Evolutionary conservation across 768 basidiomycete genomes (phyloP).

Genomic region (Boletus coccyginus): DNA sequence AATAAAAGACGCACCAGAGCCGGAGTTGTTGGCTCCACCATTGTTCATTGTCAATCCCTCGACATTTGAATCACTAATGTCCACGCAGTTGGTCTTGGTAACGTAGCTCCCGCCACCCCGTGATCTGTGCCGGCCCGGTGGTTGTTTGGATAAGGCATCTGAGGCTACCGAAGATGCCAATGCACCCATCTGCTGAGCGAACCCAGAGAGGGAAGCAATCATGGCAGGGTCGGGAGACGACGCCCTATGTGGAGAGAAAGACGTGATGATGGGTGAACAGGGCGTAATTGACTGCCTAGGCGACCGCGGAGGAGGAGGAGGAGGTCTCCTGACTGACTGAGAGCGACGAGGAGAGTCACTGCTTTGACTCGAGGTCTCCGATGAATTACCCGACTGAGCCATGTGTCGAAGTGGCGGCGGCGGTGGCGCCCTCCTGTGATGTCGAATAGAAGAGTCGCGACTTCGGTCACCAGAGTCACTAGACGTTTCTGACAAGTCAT

Average conservation of each 20-base stretch:
- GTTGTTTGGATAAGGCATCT: neutral
- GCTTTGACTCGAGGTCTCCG: neutral
- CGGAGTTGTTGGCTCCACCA: neutral
- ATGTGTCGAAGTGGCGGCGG: neutral
- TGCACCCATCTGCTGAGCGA: neutral
- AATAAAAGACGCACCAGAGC: conserved; percentile 10
- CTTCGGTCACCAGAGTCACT: neutral
- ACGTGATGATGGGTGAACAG: neutral
- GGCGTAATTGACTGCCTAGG: neutral
- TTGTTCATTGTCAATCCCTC: conserved; percentile 11
- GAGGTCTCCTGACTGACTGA: conserved; percentile 1
- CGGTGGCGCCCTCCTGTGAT: conserved; percentile 1
- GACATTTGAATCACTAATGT: neutral
- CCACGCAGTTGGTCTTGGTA: conserved; percentile 2
- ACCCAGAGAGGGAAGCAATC: neutral
- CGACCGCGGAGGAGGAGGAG: conserved; percentile 4
- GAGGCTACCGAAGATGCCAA: neutral
- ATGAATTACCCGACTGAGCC: neutral
- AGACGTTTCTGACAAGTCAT: neutral
- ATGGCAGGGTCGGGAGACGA: neutral
- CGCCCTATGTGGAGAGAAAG: neutral
- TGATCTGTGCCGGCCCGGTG: neutral
- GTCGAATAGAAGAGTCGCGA: neutral
- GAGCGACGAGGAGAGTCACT: neutral
- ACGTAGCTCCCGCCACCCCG: neutral